Base-by-base conservation (phyloP, 1,139 yeast genomes). In the Scheffersomyces segobiensis region DNA sequence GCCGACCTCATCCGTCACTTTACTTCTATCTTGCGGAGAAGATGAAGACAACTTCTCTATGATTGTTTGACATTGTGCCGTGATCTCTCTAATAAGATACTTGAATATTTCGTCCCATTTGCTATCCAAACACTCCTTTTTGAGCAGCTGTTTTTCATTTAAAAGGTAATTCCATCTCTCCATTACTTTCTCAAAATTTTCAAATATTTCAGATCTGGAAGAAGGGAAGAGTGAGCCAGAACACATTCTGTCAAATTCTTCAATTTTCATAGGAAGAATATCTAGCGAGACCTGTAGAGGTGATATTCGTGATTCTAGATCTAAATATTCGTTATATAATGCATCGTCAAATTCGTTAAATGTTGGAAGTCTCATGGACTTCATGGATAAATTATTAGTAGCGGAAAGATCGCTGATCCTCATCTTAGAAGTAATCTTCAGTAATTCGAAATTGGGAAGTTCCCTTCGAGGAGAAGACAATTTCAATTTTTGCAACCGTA, bases 41-140 rank as follows among this genome's bases (percentile, higher is more conserved):
- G 21, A 3, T 5, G 24, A 18, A 3, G 49, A 10, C 8, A 79
- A 71, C 19, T 69, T 71, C 48, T 74, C 70, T 18, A 78, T 65
- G 47, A 75, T 62, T 14, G 42, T 42, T 20, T 65, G 63, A 56
- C 76, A 71, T 52, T 78, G 77, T 2, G 63, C 64, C 3, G 69
- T 68, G 7, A 82, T 67, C 61, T 84, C 84, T 5, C 71, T 70
- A 53, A 80, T 73, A 55, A 86, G 67, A 59, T 75, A 80, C 17
- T 69, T 71, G 62, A 85, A 86, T 0, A 86, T 73, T 32, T 79
- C 77, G 59, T 78, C 73, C 93, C 92, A 88, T 63, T 85, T 80
- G 46, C 76, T 74, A 58, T 84, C 87, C 1, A 88, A 78, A 19
- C 82, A 65, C 53, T 82, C 85, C 8, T 63, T 63, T 64, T 82